Conservation (phyloP, 164 flowering plant genomes). For the Dillenia suffruticosa region DNA sequence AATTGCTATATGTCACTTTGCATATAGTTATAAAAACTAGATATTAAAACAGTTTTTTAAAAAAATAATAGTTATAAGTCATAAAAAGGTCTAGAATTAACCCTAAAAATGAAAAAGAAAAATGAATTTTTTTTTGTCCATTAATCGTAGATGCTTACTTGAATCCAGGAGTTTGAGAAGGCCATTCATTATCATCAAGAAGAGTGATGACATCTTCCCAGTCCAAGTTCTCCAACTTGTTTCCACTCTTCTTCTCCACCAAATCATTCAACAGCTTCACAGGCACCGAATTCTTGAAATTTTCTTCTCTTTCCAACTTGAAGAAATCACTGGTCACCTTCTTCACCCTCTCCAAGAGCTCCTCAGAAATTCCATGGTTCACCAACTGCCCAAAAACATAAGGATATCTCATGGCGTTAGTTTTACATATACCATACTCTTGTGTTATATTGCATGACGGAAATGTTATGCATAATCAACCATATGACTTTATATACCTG, state of each 20-base stretch:
- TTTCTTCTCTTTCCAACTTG: conserved; percentile 64
- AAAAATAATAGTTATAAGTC: no score
- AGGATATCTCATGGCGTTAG: background rate
- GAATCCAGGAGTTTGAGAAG: conserved; percentile 46
- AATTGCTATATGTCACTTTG: no score
- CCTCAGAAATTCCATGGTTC: conserved; percentile 83
- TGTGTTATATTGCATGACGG: no score
- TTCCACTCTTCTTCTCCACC: conserved; percentile 33
- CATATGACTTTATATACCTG: conserved; percentile 37
- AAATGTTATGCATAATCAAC: background rate
- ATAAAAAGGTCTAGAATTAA: no score
- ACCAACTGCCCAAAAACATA: conserved; percentile 44
- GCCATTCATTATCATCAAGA: conserved; percentile 62
- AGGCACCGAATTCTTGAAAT: conserved; percentile 44
- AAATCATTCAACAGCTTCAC: conserved; percentile 51
- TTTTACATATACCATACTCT: background rate
- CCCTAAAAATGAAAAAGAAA: background rate
- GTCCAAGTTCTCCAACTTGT: conserved; percentile 53
- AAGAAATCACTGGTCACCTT: conserved; percentile 56
- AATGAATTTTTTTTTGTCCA: no score
- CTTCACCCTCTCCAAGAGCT: conserved; percentile 83
- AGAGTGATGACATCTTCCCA: conserved; percentile 90
- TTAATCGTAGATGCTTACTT: conserved; percentile 37
- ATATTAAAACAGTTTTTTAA: background rate
- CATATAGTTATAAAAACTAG: background rate